Evolutionary conservation across 1,139 yeast genomes (phyloP), one percentile per base, ranked within the genome.

Genomic region (Geotrichum australiense): DNA sequence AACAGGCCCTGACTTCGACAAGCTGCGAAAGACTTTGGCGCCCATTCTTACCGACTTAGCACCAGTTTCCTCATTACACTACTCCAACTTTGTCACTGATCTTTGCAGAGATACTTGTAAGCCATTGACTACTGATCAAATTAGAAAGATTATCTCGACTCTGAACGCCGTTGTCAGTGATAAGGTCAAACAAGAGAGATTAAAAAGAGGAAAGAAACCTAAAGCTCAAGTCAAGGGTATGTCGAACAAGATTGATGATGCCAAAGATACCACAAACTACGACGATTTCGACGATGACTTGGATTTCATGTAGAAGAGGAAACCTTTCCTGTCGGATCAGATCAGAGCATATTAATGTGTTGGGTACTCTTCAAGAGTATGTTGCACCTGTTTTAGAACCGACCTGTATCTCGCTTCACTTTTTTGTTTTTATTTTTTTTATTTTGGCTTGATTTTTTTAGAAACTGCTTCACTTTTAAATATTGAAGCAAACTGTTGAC

Each of bases 231-330:
- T 83, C 59, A 75, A 81, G 54, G 82, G 82, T 48, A 80, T 82
- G 47, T 78, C 80, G 4, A 78, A 78, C 61, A 85, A 84, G 73
- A 81, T 83, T 66, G 87, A 83, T 57, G 79, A 78, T 54, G 76
- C 71, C 37, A 71, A 74, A 53, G 94, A 80, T 54, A 77, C 76
- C 47, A 74, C 74, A 42, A 67, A 69, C 58, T 58, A 73, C 54
- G 71, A 67, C 45, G 70, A 61, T 44, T 80, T 79, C 50, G 74
- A 71, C 48, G 80, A 69, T 45, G 96, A 84, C 60, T 85, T 76
- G 56, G 97, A 91, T 64, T 89, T 89, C 65, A 89, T 89, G 98
- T 89, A 73, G n/a, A n/a, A n/a, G n/a, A n/a, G n/a, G n/a, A n/a
- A n/a, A n/a, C n/a, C n/a, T n/a, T n/a, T n/a, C n/a, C n/a, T n/a